Conservation (phyloP, 305 asterid genomes). For the Fraxinus sp. region DNA sequence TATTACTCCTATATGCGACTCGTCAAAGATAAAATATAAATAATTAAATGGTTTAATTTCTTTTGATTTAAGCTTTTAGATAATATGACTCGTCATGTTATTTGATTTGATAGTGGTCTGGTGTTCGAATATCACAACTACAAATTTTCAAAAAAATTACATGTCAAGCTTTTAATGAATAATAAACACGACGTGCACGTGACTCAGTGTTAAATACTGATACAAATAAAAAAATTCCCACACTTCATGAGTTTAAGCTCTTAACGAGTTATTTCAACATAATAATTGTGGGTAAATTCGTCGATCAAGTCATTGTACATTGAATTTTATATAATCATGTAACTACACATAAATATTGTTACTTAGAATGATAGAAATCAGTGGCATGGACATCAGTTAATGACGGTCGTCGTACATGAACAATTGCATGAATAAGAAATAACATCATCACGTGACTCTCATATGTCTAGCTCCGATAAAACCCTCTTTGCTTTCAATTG, state of each 20-base stretch:
- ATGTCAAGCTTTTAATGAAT: not conserved
- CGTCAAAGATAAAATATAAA: not conserved
- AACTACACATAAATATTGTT: not conserved
- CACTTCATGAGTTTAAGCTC: not conserved
- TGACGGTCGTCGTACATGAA: too few species aligned
- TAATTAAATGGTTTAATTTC: not conserved
- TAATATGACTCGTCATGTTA: not conserved
- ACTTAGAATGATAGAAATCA: not conserved
- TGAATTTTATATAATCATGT: not conserved
- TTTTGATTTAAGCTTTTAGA: not conserved
- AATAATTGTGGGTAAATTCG: not conserved
- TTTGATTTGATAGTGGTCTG: not conserved
- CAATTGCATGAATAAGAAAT: not conserved
- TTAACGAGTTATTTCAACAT: not conserved
- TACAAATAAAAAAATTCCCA: too few species aligned
- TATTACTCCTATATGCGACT: not conserved
- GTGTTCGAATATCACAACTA: not conserved
- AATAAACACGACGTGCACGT: not conserved
- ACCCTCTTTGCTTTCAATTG: not conserved
- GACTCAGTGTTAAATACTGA: not conserved
- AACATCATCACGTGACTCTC: not conserved
- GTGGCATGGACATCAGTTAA: not conserved
- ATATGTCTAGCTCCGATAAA: not conserved
- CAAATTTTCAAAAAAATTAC: not conserved
- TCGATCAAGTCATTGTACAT: not conserved